Percentiles rank a stretch among this genome's conserved stretches.
phyloP scores from a whole-genome alignment of 2,329 filamentous ascomycete genomes.

The Fusarium penzigii region DNA sequence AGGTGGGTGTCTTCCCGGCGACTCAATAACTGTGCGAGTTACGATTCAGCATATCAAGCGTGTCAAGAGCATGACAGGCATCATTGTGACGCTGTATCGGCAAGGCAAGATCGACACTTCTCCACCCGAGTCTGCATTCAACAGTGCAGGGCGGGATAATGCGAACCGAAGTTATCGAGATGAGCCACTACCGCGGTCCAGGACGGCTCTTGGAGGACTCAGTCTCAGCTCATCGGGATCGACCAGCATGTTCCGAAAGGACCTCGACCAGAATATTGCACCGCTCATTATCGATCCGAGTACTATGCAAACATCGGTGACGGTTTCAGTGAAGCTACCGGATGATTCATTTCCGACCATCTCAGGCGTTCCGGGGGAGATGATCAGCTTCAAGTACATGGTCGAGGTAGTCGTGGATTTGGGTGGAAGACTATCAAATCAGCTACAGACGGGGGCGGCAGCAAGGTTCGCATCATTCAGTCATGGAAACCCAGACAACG shows the following conservation, averaged over 20 bases:
- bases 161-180: slow-evolving; percentile 72
- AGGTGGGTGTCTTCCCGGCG: slow-evolving; percentile 83
- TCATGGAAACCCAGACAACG: slow-evolving; percentile 29
- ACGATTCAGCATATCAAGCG: slow-evolving; percentile 85
- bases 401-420: slow-evolving; percentile 92
- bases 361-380: slow-evolving; percentile 81
- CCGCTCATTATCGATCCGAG: slow-evolving; percentile 85
- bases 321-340: slow-evolving; percentile 80
- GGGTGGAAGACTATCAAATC: slow-evolving; percentile 79
- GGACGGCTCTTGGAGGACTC: slow-evolving; percentile 81
- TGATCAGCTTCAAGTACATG: slow-evolving; percentile 95
- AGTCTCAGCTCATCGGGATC: slow-evolving; percentile 85
- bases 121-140: slow-evolving; percentile 53
- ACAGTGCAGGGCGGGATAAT: slow-evolving; percentile 59
- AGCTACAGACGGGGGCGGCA: slow-evolving; percentile 62
- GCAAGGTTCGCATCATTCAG: slow-evolving; percentile 41
- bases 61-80: slow-evolving; percentile 86
- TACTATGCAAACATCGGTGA: slow-evolving; percentile 77
- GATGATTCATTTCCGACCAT: slow-evolving; percentile 94
- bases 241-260: slow-evolving; percentile 92
- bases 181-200: slow-evolving; percentile 84
- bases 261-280: slow-evolving; percentile 84
- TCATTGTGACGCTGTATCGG: slow-evolving; percentile 89
- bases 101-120: slow-evolving; percentile 86
- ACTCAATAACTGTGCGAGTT: slow-evolving; percentile 77